Evolutionary conservation across 805 yeast species (phyloP), one percentile per base, ranked within the genome.

Genomic region (Saturnispora zaruensis): DNA sequence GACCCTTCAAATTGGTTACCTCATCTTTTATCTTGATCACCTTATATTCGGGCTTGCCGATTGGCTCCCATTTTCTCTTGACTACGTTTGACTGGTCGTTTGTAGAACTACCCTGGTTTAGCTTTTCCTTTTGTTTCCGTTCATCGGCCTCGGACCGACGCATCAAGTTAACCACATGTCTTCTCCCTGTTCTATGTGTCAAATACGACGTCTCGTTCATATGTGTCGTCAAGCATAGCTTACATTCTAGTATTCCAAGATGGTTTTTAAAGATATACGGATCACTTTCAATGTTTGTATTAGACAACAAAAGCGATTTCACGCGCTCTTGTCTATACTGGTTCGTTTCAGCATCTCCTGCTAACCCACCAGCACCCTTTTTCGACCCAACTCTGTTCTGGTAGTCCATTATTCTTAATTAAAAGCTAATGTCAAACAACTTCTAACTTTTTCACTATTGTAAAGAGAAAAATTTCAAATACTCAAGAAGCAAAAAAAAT

Each of bases 351-450:
- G 80, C 77, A 41, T 72, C 69, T 5, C 86, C 85, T 0, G 96
- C 96, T 18, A 89, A 72, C 6, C 96, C 96, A 56, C 96, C 97
- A 26, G 84, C 79, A 33, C 96, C 96, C 63, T 87, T 81, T 66
- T 89, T 89, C 6, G 95, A 84, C 42, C 96, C 96, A 2, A 86
- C 95, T 59, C 96, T 69, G 57, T 85, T 86, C 54, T 87, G 90
- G 61, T 87, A 87, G 64, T 89, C 96, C 97, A 89, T 89, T 5
- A 38, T 14, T 38, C n/a, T 8, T 23, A 23, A 14, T 9, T 11
- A 21, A 23, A 20, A 38, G 6, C 24, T 9, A 38, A 11, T 6
- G 18, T 23, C 9, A 38, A 38, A 23, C 3, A 3, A 21, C 3
- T 14, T 9, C 3, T 4, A 13, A 21, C 13, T 21, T 38, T 38